These are phyloP conservation scores for Aspergillus hiratsukae DNA, from an alignment of 2,329 filamentous ascomycete species.

Conservation along the genomic window DNA sequence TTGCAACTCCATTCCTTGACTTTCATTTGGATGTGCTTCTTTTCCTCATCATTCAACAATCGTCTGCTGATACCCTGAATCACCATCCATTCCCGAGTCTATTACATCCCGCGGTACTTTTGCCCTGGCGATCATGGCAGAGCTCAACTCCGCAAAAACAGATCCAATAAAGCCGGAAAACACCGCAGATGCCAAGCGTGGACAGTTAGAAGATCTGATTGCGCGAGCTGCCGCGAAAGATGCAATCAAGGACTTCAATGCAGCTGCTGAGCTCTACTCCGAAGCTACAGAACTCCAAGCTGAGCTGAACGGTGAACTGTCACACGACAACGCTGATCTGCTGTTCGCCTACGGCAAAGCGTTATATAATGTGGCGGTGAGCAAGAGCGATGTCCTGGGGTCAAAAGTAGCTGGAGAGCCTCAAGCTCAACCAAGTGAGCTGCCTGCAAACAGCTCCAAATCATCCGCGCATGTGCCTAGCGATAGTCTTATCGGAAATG, in stretches of 20 bases:
- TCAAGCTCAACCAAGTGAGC: constrained; percentile 51
- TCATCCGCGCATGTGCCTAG: constrained; percentile 21
- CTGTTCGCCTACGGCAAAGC: constrained; percentile 92
- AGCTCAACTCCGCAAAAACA: constrained; percentile 14
- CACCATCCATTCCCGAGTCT: background rate
- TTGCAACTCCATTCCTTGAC: background rate
- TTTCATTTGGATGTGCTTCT: background rate
- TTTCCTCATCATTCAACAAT: background rate
- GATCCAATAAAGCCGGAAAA: constrained; percentile 14
- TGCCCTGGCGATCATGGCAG: constrained; percentile 19
- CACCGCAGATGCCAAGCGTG: constrained; percentile 42
- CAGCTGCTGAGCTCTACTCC: constrained; percentile 82
- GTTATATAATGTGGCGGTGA: constrained; percentile 88
- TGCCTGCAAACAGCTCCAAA: constrained; percentile 35
- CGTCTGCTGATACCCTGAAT: background rate
- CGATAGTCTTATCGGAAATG: constrained; percentile 22
- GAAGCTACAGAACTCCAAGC: constrained; percentile 86
- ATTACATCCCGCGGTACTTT: background rate
- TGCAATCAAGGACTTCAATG: constrained; percentile 80
- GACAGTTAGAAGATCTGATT: constrained; percentile 71
- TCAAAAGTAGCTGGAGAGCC: constrained; percentile 64
- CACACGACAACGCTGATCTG: constrained; percentile 84
- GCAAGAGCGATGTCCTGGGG: constrained; percentile 90
- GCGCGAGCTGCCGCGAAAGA: constrained; percentile 81
- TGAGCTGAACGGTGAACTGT: constrained; percentile 87